phyloP scores from a whole-genome alignment of 1,284 basidiomycete species.

The Flammula alnicola region DNA sequence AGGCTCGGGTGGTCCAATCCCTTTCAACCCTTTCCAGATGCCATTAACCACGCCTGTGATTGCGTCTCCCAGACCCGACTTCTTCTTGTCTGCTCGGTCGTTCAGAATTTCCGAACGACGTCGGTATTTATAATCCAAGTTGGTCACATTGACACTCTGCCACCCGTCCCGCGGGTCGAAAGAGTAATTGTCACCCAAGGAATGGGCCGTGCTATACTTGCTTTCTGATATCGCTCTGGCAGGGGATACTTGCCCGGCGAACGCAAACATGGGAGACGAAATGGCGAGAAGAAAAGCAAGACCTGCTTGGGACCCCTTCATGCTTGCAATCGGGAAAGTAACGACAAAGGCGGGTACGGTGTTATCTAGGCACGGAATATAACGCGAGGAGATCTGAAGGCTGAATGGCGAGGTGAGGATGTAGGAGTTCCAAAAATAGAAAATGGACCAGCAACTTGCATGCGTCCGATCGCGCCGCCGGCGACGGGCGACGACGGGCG shows the following conservation, averaged over 20 bases:
- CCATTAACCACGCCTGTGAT: conserved; percentile 33
- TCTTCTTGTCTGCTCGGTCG: not conserved
- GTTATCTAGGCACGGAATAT: not conserved
- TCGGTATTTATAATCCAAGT: conserved; percentile 66
- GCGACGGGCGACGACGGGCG: not conserved
- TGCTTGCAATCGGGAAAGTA: not conserved
- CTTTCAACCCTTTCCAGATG: conserved; percentile 51
- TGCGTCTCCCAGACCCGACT: conserved; percentile 21
- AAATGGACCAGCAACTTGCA: not conserved
- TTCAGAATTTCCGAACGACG: conserved; percentile 18
- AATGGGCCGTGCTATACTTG: conserved; percentile 60
- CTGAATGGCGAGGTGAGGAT: not conserved
- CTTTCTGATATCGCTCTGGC: conserved; percentile 40
- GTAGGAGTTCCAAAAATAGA: conserved; percentile 8
- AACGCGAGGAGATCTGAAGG: not conserved
- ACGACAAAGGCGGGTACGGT: conserved; percentile 22
- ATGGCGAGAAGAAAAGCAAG: conserved; percentile 15
- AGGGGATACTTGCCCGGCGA: conserved; percentile 25
- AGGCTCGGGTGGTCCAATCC: conserved; percentile 51
- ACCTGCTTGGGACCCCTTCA: conserved; percentile 10
- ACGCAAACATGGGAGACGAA: conserved; percentile 15
- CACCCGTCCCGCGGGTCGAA: conserved; percentile 75
- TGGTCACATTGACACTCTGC: conserved; percentile 62
- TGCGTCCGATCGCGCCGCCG: not conserved
- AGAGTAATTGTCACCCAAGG: conserved; percentile 61